Evolutionary conservation across 1,284 basidiomycete genomes (phyloP), one percentile per base, ranked within the genome.

Genomic region (Leccinum proximum): DNA sequence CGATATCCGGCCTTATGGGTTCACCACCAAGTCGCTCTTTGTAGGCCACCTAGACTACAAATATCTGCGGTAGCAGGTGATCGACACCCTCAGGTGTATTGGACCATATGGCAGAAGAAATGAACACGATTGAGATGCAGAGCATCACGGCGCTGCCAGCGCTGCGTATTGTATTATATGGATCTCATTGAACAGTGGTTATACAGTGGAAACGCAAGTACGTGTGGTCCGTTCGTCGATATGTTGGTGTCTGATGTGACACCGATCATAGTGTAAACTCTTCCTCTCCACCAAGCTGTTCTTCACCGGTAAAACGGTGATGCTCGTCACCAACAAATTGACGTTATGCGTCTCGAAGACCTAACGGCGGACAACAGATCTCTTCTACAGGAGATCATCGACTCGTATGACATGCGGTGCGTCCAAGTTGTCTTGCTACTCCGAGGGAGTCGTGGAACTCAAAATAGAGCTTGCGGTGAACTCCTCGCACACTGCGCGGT

Each of bases 271-370:
- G 91, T 97, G 94, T 83, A 93, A 96, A 81, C 88, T 98, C 67
- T 98, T 96, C 87, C 92, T 97, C 76, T 97, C 96, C 61, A 97
- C 98, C 81, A 97, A 97, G 79, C 96, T 96, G 38, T 85, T 98
- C 61, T 98, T 98, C 79, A 82, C 85, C 63, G 92, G 92, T 76
- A 97, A 97, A 79, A 96, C 96, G 42, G 92, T 89, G 60, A 74
- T 97, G 64, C 87, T 98, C 45, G 95, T 97, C 69, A 89, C 97
- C 78, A 98, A 98, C 86, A 98, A 98, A 91, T 94, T 71, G 96
- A 98, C 75, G 89, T 97, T 64, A 89, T 83, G 68, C 88, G 93
- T 58, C 84, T 96, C 6, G 88, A 92, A 61, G 94, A 97, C 72
- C 84, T 97, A 33, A 77, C 84, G 10, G 80, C 87, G 4, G 92